Percentiles rank a stretch among this genome's conserved stretches.
Evolutionary conservation across 225 moss, liverwort and hornwort species (phyloP).

Genomic region (Marchantia paleacea): DNA sequence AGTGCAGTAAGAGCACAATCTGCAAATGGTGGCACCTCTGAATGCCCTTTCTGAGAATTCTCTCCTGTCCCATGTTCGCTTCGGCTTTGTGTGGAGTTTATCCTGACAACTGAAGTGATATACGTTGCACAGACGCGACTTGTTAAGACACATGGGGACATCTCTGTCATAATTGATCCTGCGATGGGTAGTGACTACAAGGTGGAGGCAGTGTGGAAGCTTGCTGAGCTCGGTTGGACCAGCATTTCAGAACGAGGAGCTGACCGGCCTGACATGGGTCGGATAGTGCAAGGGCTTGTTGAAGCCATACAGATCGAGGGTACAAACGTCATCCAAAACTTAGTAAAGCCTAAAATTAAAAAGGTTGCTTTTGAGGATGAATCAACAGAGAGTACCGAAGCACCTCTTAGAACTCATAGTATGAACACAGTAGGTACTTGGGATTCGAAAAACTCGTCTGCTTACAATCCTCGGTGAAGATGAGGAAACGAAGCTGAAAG

Average conservation of each 20-base stretch:
- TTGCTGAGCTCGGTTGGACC: conserved; percentile 10
- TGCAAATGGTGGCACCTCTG: too few species aligned
- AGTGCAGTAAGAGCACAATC: too few species aligned
- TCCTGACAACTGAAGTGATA: neutral
- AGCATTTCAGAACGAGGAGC: neutral
- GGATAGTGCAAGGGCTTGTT: conserved; percentile 1
- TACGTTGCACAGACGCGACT: neutral
- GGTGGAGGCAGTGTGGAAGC: conserved; percentile 29
- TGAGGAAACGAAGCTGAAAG: neutral
- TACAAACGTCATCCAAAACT: neutral
- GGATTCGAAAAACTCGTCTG: conserved; percentile 1
- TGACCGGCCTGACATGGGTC: conserved; percentile 16
- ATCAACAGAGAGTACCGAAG: neutral
- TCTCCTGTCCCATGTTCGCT: too few species aligned
- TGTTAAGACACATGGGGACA: neutral
- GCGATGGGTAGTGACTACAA: conserved; percentile 14
- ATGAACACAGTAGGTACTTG: neutral
- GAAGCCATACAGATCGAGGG: conserved; percentile 12
- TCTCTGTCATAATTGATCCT: conserved; percentile 17
- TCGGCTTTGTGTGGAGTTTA: too few species aligned
- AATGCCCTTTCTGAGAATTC: too few species aligned
- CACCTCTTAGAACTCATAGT: conserved; percentile 5
- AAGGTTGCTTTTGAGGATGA: neutral
- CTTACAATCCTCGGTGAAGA: conserved; percentile 6
- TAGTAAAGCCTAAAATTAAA: too few species aligned